Evolutionary conservation across 192 early-diverging fungal species (phyloP).

Genomic region (Spizellomyces punctatus): DNA sequence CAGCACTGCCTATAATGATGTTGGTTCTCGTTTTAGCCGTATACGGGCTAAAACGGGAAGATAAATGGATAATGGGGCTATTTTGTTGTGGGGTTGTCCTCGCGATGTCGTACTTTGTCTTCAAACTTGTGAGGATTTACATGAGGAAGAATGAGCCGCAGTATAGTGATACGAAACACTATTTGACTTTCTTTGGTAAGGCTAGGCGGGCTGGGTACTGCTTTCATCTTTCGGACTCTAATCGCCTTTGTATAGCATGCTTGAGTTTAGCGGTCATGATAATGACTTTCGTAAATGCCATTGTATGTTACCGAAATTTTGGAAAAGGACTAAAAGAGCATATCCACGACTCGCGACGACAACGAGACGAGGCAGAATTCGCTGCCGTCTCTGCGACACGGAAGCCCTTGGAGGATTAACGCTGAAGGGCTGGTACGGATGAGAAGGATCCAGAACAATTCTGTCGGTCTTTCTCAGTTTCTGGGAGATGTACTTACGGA

Average conservation of each 20-base stretch:
- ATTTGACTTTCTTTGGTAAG: conserved; percentile 55
- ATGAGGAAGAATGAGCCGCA: conserved; percentile 31
- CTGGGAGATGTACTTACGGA: no score
- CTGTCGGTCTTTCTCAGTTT: no score
- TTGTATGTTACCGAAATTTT: conserved; percentile 69
- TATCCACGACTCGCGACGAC: not conserved
- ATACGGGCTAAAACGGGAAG: conserved; percentile 70
- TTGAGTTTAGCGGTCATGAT: conserved; percentile 49
- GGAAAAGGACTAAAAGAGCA: conserved; percentile 72
- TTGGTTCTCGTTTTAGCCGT: conserved; percentile 62
- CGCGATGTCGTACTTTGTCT: conserved; percentile 68
- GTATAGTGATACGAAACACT: conserved; percentile 42
- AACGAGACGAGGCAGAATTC: not conserved
- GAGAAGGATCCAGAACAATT: no score
- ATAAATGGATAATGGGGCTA: conserved; percentile 51
- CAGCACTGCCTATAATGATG: conserved; percentile 63
- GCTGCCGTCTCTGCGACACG: not conserved
- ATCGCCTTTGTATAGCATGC: conserved; percentile 38
- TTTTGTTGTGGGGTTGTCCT: conserved; percentile 62
- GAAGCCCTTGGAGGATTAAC: not conserved
- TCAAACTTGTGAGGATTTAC: conserved; percentile 68
- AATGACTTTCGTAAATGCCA: conserved; percentile 54
- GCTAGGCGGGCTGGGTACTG: not conserved
- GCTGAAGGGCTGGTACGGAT: no score
- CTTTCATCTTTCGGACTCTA: not conserved